phyloP scores from a whole-genome alignment of 495 filamentous ascomycete genomes.

The Oidiodendron maius region DNA sequence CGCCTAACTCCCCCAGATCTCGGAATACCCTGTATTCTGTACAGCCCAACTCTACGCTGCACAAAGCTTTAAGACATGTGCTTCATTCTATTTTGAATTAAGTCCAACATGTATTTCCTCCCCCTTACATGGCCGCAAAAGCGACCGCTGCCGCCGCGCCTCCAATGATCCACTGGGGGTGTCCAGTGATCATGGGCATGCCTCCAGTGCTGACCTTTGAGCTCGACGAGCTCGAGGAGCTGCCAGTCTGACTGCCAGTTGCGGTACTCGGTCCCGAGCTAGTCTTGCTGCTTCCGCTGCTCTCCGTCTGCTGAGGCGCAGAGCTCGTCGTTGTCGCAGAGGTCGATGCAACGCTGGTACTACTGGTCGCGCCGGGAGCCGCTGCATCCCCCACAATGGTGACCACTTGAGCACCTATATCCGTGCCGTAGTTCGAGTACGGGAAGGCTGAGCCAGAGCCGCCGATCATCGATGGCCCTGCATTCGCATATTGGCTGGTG shows the following conservation, averaged over 20 bases:
- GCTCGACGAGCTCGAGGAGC: neutral
- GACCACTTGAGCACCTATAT: neutral
- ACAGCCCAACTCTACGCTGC: no score
- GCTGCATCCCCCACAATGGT: neutral
- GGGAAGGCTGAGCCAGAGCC: neutral
- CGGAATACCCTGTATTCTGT: no score
- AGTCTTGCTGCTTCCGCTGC: neutral
- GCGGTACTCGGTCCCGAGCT: neutral
- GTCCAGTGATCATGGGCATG: constrained; percentile 16
- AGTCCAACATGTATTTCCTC: neutral
- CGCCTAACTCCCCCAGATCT: no score
- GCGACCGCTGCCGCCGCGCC: constrained; percentile 15
- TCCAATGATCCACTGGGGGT: constrained; percentile 14
- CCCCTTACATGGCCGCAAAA: constrained; percentile 11
- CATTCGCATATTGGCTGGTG: no score
- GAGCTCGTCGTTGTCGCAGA: neutral
- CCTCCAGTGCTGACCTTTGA: constrained; percentile 7
- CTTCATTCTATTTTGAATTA: no score
- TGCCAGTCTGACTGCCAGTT: neutral
- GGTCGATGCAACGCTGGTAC: neutral
- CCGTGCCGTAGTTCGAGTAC: constrained; percentile 2
- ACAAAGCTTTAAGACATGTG: no score
- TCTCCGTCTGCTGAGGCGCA: neutral
- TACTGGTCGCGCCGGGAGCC: neutral
- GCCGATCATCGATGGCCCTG: no score